A percentile compares a stretch with the other conserved stretches of the same genome.
Conservation (phyloP, 805 yeast species). For the Sugiyamaella valdiviana region DNA sequence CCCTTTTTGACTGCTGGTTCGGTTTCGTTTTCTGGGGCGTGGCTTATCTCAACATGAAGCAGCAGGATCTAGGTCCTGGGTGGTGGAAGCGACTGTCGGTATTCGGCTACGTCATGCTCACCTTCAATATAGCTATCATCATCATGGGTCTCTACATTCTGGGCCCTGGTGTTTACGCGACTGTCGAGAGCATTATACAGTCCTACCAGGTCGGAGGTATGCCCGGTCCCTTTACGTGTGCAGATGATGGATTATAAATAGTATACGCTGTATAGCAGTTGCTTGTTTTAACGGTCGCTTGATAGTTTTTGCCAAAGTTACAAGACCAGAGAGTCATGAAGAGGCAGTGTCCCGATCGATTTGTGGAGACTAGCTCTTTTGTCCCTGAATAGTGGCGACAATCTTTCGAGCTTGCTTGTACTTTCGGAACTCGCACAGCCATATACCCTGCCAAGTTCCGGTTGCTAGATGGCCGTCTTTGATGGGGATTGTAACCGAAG, state of each 20-base stretch:
- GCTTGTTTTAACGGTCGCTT: conserved; percentile 59
- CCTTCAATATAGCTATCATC: conserved; percentile 37
- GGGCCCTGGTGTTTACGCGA: conserved; percentile 56
- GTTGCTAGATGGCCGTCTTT: conserved; percentile 58
- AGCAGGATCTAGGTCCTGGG: conserved; percentile 31
- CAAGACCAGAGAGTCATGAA: too few species aligned
- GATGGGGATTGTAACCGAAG: conserved; percentile 61
- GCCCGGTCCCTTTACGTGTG: conserved; percentile 50
- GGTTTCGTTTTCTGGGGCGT: conserved; percentile 59
- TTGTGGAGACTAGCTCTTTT: too few species aligned
- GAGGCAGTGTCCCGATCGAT: too few species aligned
- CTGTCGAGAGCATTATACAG: conserved; percentile 47
- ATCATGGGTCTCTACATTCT: conserved; percentile 46
- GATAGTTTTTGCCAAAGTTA: too few species aligned
- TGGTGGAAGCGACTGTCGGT: conserved; percentile 30
- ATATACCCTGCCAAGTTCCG: conserved; percentile 86
- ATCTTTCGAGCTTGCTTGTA: conserved; percentile 57
- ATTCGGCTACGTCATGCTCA: conserved; percentile 35
- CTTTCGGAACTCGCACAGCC: conserved; percentile 66
- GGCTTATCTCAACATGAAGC: conserved; percentile 45
- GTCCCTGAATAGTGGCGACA: conserved; percentile 70
- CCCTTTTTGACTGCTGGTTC: conserved; percentile 60
- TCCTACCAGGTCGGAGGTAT: conserved; percentile 45
- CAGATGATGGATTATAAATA: conserved; percentile 36
- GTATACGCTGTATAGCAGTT: conserved; percentile 65